phyloP scores from a whole-genome alignment of 495 filamentous ascomycete genomes.

The Diplogelasinospora grovesii region DNA sequence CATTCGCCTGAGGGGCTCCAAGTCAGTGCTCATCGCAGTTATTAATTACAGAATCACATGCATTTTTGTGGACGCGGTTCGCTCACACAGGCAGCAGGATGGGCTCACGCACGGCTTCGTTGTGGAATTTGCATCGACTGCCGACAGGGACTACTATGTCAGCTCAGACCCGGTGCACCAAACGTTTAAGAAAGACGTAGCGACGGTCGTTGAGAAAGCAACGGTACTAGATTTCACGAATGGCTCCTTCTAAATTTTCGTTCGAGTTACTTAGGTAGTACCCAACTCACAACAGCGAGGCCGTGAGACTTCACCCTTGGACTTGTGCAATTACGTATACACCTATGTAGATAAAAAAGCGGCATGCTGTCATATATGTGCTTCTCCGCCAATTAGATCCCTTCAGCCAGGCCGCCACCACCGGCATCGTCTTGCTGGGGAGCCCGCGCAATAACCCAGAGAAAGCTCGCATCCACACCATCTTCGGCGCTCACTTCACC shows the following conservation, averaged over 20 bases:
- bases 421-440: too few relatives aligned
- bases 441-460: slow-evolving; percentile 28
- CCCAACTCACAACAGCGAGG: too few relatives aligned
- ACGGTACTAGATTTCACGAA: slow-evolving; percentile 4
- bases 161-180: slow-evolving; percentile 45
- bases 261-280: too few relatives aligned
- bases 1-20: slow-evolving; percentile 57
- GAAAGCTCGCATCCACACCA: slow-evolving; percentile 19
- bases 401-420: too few relatives aligned
- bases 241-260: background rate
- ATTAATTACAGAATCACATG: too few relatives aligned
- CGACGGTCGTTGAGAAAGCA: slow-evolving; percentile 27
- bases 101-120: slow-evolving; percentile 56
- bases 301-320: too few relatives aligned
- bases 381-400: too few relatives aligned
- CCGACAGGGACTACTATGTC: slow-evolving; percentile 50
- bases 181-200: slow-evolving; percentile 34
- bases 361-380: too few relatives aligned
- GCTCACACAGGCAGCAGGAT: slow-evolving; percentile 26
- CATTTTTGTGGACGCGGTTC: background rate
- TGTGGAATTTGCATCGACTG: slow-evolving; percentile 49
- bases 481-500: slow-evolving; percentile 15
- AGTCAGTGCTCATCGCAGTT: too few relatives aligned
- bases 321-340: too few relatives aligned
- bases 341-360: too few relatives aligned